A percentile compares a stretch with the other conserved stretches of the same genome.
phyloP scores from a whole-genome alignment of 1,284 basidiomycete genomes.

The Apiotrichum gamsii region DNA sequence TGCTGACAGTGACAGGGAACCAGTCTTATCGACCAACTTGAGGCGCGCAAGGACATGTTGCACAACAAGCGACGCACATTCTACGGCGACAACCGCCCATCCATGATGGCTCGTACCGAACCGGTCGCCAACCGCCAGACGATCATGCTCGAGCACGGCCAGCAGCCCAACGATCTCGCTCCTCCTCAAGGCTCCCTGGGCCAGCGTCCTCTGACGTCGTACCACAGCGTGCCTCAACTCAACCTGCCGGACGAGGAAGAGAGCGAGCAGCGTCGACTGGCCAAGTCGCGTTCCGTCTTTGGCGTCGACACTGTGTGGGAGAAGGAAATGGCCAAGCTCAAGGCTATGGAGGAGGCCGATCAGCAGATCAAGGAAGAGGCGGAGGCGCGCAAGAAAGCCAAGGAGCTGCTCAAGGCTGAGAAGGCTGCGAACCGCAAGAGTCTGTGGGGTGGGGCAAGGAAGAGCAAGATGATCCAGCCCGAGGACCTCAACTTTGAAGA shows the following conservation, averaged over 20 bases:
- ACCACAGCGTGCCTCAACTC: slow-evolving; percentile 1
- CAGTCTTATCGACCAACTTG: slow-evolving; percentile 46
- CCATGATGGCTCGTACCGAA: slow-evolving; percentile 44
- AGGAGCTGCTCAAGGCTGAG: slow-evolving; percentile 10
- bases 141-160: background rate
- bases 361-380: slow-evolving; percentile 19
- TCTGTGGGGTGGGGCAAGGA: background rate
- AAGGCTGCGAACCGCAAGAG: slow-evolving; percentile 7
- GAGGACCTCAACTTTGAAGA: no score
- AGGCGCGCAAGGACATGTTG: slow-evolving; percentile 38
- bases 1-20: slow-evolving; percentile 26
- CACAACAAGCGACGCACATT: slow-evolving; percentile 41
- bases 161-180: background rate
- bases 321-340: slow-evolving; percentile 41
- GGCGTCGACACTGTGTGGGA: slow-evolving; percentile 46
- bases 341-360: slow-evolving; percentile 27
- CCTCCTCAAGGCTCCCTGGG: background rate
- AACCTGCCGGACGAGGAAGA: slow-evolving; percentile 8
- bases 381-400: slow-evolving; percentile 5
- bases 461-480: slow-evolving; percentile 1
- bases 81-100: slow-evolving; percentile 43
- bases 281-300: slow-evolving; percentile 39
- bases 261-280: slow-evolving; percentile 12
- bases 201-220: background rate
- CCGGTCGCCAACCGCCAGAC: slow-evolving; percentile 10